Base-by-base conservation (phyloP, 495 filamentous ascomycete species). In the Penicillium coffeae region DNA sequence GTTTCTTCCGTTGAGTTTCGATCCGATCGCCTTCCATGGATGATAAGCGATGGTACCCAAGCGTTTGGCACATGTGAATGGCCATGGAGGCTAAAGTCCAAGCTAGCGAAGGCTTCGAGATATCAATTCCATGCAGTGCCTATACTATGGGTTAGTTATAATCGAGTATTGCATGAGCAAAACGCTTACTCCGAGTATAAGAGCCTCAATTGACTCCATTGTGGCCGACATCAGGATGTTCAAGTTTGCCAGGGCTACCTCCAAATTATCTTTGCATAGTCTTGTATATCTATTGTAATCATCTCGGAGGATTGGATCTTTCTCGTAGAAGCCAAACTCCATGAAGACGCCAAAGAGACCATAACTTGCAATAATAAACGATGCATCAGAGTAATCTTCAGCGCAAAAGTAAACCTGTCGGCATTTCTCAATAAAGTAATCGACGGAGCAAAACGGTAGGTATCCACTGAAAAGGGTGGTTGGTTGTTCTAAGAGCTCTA, bases 91-190 rank as follows among this genome's bases (percentile, higher is more conserved):
- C 76, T 20, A 87, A 60, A 2, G 78, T 74, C 75, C 82, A 81
- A n/a, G 78, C 79, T 6, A 86, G 65, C 0, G 82, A 82, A 1
- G 82, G 81, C 32, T 83, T 82, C 7, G 79, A 81, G 8, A 79
- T 73, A 39, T 87, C 82, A 25, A 86, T 73, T 13, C 80, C 77
- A 55, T 83, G 82, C 32, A 70, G 59, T 38, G 74, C 66, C 74
- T 75, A 21, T 6, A 1, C 10, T 14, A 13, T 14, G 50, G 1
- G 50, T 51, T 40, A 39, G n/a, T 2, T 8, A 8, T 35, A 8
- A 6, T 41, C 20, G 0, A 27, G 2, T 27, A 19, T 15, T 6
- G 1, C 19, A 30, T 21, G 15, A 18, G 16, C 3, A 10, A 19
- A 41, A 22, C 21, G 50, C 73, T 68, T 51, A 84, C 82, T 10